Evolutionary conservation across 352 stramenopile species (phyloP).

Genomic region (Pythium sp.): DNA sequence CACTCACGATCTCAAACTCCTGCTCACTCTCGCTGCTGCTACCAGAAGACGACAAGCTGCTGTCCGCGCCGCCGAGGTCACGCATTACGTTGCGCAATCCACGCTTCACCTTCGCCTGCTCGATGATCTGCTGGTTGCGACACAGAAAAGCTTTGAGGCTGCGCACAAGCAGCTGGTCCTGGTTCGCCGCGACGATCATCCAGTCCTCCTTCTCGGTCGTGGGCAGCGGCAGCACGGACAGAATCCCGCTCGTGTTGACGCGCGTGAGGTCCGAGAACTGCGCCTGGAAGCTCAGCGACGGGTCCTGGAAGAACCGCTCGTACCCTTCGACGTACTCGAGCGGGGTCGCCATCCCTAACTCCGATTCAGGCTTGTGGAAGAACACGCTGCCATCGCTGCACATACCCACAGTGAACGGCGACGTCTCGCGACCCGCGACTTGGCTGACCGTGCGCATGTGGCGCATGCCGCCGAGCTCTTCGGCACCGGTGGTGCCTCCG

Average conservation of each 20-base stretch:
- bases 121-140: slow-evolving; percentile 46
- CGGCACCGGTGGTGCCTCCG: slow-evolving; percentile 22
- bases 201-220: slow-evolving; percentile 59
- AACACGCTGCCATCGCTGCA: slow-evolving; percentile 85
- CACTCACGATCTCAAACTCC: slow-evolving; percentile 14
- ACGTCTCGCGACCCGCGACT: slow-evolving; percentile 51
- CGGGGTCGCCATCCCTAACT: slow-evolving; percentile 58
- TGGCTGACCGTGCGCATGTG: slow-evolving; percentile 78
- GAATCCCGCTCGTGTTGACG: slow-evolving; percentile 64
- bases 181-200: slow-evolving; percentile 76
- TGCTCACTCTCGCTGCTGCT: slow-evolving; percentile 19
- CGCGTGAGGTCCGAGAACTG: slow-evolving; percentile 79
- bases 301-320: slow-evolving; percentile 81
- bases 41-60: slow-evolving; percentile 22
- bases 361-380: slow-evolving; percentile 49
- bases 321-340: slow-evolving; percentile 79
- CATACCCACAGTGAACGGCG: slow-evolving; percentile 75
- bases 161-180: slow-evolving; percentile 66
- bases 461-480: slow-evolving; percentile 44
- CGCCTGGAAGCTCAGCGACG: slow-evolving; percentile 62
- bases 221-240: slow-evolving; percentile 60
- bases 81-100: slow-evolving; percentile 42
- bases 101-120: slow-evolving; percentile 45
- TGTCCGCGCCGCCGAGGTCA: slow-evolving; percentile 34
- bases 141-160: slow-evolving; percentile 67